These are phyloP conservation scores for Chaetomium globosum DNA, from an alignment of 2,329 filamentous ascomycete genomes.

Conservation along the genomic window DNA sequence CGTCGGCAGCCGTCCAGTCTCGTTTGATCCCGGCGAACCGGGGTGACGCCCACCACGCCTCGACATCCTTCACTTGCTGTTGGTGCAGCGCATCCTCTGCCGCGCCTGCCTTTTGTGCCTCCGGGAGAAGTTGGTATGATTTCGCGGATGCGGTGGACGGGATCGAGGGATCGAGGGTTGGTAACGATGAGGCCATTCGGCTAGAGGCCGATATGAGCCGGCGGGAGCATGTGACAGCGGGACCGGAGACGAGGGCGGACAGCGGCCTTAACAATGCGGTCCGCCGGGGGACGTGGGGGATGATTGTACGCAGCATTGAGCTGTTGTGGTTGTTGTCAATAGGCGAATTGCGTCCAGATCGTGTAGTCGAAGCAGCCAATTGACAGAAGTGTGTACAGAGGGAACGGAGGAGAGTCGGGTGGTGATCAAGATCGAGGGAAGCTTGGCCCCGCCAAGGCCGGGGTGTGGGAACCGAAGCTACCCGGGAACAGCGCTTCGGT, in stretches of 20 bases:
- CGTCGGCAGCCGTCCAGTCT: conserved; percentile 85
- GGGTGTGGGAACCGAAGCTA: conserved; percentile 24
- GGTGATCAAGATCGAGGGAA: conserved; percentile 2
- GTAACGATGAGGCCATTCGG: conserved; percentile 55
- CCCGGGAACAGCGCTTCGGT: background rate
- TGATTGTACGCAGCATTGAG: conserved; percentile 36
- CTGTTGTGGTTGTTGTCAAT: background rate
- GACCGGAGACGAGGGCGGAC: conserved; percentile 17
- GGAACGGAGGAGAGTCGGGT: background rate
- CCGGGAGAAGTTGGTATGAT: conserved; percentile 82
- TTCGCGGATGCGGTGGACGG: conserved; percentile 67
- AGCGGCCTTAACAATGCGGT: conserved; percentile 25
- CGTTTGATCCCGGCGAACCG: conserved; percentile 88
- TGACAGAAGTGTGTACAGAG: background rate
- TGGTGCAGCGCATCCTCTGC: conserved; percentile 86
- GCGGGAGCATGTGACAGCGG: conserved; percentile 13
- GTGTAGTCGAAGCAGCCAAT: conserved; percentile 3
- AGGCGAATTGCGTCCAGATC: background rate
- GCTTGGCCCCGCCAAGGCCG: conserved; percentile 16
- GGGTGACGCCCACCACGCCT: conserved; percentile 86
- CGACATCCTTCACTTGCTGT: conserved; percentile 79
- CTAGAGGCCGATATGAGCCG: conserved; percentile 46
- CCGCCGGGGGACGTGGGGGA: conserved; percentile 33
- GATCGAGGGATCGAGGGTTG: conserved; percentile 62
- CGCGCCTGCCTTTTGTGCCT: conserved; percentile 72